These are phyloP conservation scores for Ceratocystis huliohia DNA, from an alignment of 2,329 filamentous ascomycete species.

Conservation along the genomic window DNA sequence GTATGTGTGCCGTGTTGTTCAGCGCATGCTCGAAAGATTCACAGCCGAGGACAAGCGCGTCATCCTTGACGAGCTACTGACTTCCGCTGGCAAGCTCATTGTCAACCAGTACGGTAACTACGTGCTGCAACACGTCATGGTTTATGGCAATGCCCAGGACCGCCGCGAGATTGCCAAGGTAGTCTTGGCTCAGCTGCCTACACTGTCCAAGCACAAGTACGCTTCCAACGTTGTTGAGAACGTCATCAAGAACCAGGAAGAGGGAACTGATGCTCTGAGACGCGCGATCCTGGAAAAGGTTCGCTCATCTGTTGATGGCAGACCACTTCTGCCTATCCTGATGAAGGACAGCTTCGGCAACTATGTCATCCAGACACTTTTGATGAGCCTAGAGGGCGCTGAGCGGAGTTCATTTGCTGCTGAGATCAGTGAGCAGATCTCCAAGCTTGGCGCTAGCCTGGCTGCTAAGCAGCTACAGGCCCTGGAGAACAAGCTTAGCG, in stretches of 20 bases:
- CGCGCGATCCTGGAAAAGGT: constrained; percentile 6
- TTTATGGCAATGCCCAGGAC: constrained; percentile 62
- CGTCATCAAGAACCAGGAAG: constrained; percentile 51
- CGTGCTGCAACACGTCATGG: constrained; percentile 83
- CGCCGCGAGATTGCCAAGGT: constrained; percentile 58
- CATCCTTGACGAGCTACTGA: constrained; percentile 69
- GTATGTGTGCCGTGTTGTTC: constrained; percentile 86
- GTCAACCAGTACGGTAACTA: constrained; percentile 91
- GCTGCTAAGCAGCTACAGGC: constrained; percentile 46
- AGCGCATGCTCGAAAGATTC: constrained; percentile 78
- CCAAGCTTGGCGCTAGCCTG: constrained; percentile 49
- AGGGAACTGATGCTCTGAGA: background rate
- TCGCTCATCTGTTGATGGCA: constrained; percentile 38
- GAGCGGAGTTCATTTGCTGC: constrained; percentile 50
- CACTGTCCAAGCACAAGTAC: constrained; percentile 85
- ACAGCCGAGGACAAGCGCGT: constrained; percentile 55
- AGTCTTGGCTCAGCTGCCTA: constrained; percentile 58
- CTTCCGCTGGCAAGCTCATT: constrained; percentile 58
- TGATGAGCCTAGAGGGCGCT: constrained; percentile 47
- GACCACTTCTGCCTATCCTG: constrained; percentile 57
- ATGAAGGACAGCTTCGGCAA: constrained; percentile 91
- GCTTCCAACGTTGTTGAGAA: constrained; percentile 96
- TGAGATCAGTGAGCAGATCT: constrained; percentile 50
- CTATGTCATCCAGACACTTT: constrained; percentile 86
- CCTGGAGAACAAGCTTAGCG: constrained; percentile 26